Conservation (phyloP, 305 asterid species). For the Solanum hybrid region DNA sequence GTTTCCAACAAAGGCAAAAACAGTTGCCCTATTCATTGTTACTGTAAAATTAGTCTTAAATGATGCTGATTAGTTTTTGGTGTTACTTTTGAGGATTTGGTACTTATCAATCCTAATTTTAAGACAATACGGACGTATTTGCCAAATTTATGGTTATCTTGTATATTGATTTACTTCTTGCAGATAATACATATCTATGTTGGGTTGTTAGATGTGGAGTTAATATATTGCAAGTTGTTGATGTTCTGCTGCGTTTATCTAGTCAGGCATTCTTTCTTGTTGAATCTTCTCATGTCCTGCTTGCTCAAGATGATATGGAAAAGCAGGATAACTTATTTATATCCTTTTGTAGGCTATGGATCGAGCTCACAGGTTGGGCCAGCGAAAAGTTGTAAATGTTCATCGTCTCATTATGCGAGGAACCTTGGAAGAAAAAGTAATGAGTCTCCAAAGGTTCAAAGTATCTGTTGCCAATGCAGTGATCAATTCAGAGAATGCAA, state of each 20-base stretch:
- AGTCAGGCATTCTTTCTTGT: background rate
- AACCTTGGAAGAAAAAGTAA: conserved; percentile 97
- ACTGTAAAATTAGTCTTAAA: background rate
- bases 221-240: background rate
- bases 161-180: background rate
- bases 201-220: background rate
- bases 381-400: conserved; percentile 87
- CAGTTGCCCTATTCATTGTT: background rate
- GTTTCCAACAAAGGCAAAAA: background rate
- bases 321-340: background rate
- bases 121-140: background rate
- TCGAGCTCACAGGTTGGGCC: conserved; percentile 98
- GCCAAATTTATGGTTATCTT: background rate
- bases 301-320: background rate
- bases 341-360: conserved; percentile 85
- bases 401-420: conserved; percentile 99
- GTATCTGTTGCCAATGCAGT: conserved; percentile 92
- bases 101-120: background rate
- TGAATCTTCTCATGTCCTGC: background rate
- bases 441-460: conserved; percentile 99
- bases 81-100: background rate
- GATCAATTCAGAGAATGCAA: conserved; percentile 91
- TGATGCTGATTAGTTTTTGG: background rate
- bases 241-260: background rate
- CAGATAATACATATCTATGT: background rate